Evolutionary conservation across 306 rosid species (phyloP).

Genomic region (Abrus precatorius): DNA sequence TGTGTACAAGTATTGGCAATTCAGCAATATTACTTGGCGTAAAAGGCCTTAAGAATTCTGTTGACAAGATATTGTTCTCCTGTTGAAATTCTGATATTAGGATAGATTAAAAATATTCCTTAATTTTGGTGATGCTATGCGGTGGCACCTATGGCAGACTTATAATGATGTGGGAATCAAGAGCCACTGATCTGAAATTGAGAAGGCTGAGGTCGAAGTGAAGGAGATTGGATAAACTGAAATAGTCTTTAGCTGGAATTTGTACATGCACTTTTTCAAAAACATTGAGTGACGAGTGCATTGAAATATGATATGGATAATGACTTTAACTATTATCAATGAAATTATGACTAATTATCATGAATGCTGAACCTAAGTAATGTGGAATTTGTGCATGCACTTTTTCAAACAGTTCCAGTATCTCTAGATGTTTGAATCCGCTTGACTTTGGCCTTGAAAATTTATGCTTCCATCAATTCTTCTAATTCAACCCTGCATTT

Average conservation of each 20-base stretch:
- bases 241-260: not conserved
- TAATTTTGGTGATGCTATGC: slow-evolving; percentile 20
- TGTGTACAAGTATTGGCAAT: not conserved
- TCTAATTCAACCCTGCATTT: not conserved
- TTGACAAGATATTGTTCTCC: slow-evolving; percentile 30
- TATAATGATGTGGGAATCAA: slow-evolving; percentile 11
- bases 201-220: slow-evolving; percentile 4
- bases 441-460: not conserved
- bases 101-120: not conserved
- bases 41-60: slow-evolving; percentile 16
- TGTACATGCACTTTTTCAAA: not conserved
- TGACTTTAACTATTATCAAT: slow-evolving; percentile 2
- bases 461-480: not conserved
- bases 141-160: not conserved
- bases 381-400: not conserved
- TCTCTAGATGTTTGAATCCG: slow-evolving; percentile 7
- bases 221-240: not conserved
- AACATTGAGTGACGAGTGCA: not conserved
- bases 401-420: not conserved
- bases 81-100: slow-evolving; percentile 14
- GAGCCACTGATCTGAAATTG: not conserved
- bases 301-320: not conserved
- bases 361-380: not conserved
- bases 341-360: slow-evolving; percentile 6
- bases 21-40: slow-evolving; percentile 15